Evolutionary conservation across 805 yeast species (phyloP).

Genomic region (Yamadazyma sp.): DNA sequence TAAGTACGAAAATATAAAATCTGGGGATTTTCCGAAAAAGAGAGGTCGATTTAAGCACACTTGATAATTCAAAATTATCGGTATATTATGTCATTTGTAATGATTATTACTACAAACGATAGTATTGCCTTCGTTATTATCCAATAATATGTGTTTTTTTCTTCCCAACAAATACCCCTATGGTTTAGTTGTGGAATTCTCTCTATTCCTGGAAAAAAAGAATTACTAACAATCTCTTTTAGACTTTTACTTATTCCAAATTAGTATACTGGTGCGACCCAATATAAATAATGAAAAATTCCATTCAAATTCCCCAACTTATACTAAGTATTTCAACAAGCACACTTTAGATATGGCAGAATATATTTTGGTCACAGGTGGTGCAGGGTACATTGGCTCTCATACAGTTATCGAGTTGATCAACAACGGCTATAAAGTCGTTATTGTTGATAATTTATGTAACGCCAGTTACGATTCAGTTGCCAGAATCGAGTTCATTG

Average conservation of each 20-base stretch:
- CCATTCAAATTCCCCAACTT: background rate
- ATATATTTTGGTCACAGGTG: slow-evolving; percentile 70
- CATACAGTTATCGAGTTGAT: slow-evolving; percentile 69
- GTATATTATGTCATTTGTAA: too few species aligned
- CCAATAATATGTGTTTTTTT: too few species aligned
- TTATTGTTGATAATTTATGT: slow-evolving; percentile 67
- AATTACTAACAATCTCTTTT: too few species aligned
- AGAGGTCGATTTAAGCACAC: too few species aligned
- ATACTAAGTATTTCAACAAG: background rate
- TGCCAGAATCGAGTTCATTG: slow-evolving; percentile 55
- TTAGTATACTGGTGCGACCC: background rate
- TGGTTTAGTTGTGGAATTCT: background rate
- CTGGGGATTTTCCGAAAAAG: too few species aligned
- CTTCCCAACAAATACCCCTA: too few species aligned
- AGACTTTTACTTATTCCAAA: too few species aligned
- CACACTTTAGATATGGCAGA: slow-evolving; percentile 5
- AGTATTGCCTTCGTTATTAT: too few species aligned
- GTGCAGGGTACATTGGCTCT: slow-evolving; percentile 85
- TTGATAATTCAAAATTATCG: too few species aligned
- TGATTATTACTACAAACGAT: too few species aligned
- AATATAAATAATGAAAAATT: background rate
- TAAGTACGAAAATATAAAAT: too few species aligned
- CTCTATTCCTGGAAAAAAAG: too few species aligned
- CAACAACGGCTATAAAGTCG: slow-evolving; percentile 61
- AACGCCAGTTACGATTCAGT: slow-evolving; percentile 69